Conservation (phyloP, 768 basidiomycete genomes). For the Leccinum subgranulosum region DNA sequence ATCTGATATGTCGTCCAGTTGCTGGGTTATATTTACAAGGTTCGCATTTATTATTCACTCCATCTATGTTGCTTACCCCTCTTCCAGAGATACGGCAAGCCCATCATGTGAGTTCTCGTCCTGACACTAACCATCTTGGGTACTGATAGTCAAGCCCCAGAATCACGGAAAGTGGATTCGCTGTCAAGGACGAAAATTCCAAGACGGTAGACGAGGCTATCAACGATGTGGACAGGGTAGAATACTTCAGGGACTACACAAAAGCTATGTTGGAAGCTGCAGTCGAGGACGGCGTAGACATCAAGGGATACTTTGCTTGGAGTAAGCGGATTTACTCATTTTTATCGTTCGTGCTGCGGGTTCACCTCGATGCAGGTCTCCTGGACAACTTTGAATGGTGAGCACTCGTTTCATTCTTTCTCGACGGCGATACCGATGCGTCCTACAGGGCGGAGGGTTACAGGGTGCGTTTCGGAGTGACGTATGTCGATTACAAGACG, state of each 20-base stretch:
- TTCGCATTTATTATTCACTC: conserved; percentile 22
- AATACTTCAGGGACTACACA: conserved; percentile 65
- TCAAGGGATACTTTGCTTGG: conserved; percentile 70
- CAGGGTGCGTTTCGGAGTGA: conserved; percentile 65
- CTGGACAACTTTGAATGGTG: conserved; percentile 75
- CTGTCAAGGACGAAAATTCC: conserved; percentile 61
- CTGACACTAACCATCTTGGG: neutral
- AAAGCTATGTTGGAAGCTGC: conserved; percentile 54
- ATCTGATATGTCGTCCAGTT: conserved; percentile 33
- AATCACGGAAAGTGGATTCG: conserved; percentile 75
- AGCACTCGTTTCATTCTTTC: neutral
- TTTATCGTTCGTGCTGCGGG: neutral
- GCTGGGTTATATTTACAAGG: conserved; percentile 71
- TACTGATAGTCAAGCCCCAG: conserved; percentile 29
- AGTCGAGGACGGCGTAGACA: conserved; percentile 63
- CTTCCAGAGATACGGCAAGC: conserved; percentile 43
- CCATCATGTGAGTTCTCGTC: conserved; percentile 50
- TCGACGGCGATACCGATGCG: neutral
- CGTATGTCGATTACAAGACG: conserved; percentile 71
- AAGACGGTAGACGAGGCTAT: conserved; percentile 55
- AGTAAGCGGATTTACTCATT: conserved; percentile 39
- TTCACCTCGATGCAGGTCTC: conserved; percentile 43
- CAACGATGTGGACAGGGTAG: conserved; percentile 58
- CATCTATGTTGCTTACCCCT: neutral
- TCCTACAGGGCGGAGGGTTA: conserved; percentile 60